Conservation (phyloP, 805 yeast genomes). For the Isabelozyma gotoi region DNA sequence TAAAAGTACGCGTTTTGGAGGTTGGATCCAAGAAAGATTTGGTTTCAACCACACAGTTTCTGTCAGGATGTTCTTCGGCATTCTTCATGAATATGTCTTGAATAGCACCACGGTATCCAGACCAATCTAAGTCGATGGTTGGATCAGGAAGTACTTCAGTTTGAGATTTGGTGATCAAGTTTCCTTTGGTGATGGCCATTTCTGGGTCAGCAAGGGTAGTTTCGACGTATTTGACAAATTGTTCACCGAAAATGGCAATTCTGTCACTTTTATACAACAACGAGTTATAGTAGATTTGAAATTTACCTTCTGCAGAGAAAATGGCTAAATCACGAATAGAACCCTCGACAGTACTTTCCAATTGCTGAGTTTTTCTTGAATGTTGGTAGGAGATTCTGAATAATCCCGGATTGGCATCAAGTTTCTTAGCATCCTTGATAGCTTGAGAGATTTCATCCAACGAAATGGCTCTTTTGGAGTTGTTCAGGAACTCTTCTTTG, state of each 20-base stretch:
- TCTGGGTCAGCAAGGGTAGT: conserved; percentile 34
- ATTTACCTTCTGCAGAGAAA: conserved; percentile 29
- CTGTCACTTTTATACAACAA: conserved; percentile 71
- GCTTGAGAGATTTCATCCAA: conserved; percentile 56
- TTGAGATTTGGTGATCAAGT: conserved; percentile 71
- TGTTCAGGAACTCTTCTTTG: conserved; percentile 35
- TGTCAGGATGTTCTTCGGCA: conserved; percentile 80
- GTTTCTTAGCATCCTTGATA: conserved; percentile 48
- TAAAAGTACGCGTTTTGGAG: conserved; percentile 66
- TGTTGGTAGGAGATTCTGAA: conserved; percentile 63
- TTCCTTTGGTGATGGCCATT: conserved; percentile 54
- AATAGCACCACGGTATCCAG: conserved; percentile 88
- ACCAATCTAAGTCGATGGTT: conserved; percentile 83
- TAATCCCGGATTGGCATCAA: conserved; percentile 60
- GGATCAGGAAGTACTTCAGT: conserved; percentile 76
- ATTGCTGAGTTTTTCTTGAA: conserved; percentile 35
- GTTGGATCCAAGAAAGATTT: conserved; percentile 59
- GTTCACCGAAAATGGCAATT: conserved; percentile 68
- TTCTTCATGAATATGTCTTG: conserved; percentile 92
- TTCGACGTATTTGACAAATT: conserved; percentile 55
- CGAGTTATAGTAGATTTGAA: conserved; percentile 67
- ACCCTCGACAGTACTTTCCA: conserved; percentile 49
- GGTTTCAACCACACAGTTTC: conserved; percentile 92
- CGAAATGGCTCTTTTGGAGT: conserved; percentile 34
- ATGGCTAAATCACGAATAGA: conserved; percentile 66